Percentiles rank a stretch among this genome's conserved stretches.
These are phyloP conservation scores for Xylariaceae sp. DNA, from an alignment of 2,329 filamentous ascomycete species.

Conservation along the genomic window DNA sequence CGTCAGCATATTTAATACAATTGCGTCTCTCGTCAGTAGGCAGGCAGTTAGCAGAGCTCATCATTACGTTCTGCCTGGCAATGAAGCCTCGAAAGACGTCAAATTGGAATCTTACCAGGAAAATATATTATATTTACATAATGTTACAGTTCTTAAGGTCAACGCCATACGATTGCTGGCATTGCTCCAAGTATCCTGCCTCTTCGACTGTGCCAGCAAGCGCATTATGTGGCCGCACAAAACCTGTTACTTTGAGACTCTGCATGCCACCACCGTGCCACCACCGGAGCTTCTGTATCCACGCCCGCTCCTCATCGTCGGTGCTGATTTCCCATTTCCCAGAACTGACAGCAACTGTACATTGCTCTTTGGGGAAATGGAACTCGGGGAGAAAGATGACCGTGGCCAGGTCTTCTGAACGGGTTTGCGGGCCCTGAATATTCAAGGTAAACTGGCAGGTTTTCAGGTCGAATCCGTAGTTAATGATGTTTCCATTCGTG, in stretches of 20 bases:
- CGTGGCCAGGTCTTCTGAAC: constrained; percentile 71
- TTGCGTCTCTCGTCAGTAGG: too few species aligned
- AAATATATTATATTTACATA: constrained; percentile 51
- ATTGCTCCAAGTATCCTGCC: constrained; percentile 78
- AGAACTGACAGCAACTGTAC: constrained; percentile 75
- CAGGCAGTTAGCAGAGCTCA: too few species aligned
- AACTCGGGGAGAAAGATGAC: constrained; percentile 87
- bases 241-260: constrained; percentile 75
- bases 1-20: too few species aligned
- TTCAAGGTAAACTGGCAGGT: constrained; percentile 78
- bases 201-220: constrained; percentile 69
- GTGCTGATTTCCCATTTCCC: constrained; percentile 88
- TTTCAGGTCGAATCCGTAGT: constrained; percentile 82
- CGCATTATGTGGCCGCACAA: constrained; percentile 68
- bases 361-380: constrained; percentile 81
- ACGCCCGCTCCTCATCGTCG: constrained; percentile 71
- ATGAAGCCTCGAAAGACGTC: too few species aligned
- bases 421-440: constrained; percentile 65
- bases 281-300: constrained; percentile 83
- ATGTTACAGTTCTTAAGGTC: constrained; percentile 54
- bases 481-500: constrained; percentile 72
- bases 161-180: constrained; percentile 55
- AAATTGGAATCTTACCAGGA: background rate
- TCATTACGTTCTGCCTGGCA: too few species aligned
- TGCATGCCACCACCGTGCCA: constrained; percentile 92